A percentile compares a stretch with the other conserved stretches of the same genome.
Evolutionary conservation across 2,329 filamentous ascomycete species (phyloP).

Genomic region (Neophaeococcomyces mojaviensis): DNA sequence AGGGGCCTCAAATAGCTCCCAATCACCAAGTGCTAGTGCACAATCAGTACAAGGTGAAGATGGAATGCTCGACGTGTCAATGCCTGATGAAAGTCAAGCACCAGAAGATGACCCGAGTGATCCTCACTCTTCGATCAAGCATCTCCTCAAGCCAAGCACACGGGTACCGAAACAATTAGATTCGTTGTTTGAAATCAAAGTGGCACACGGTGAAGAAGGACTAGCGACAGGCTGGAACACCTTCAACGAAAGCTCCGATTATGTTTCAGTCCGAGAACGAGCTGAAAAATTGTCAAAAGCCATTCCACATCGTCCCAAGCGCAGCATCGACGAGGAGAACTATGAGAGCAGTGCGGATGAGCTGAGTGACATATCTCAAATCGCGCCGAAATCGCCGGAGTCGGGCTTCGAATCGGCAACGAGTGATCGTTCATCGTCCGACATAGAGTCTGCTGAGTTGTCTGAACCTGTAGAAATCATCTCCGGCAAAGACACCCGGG

Average conservation of each 20-base stretch:
- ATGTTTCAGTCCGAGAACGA: conserved; percentile 16
- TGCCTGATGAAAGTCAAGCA: conserved; percentile 55
- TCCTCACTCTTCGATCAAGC: conserved; percentile 18
- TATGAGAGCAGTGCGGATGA: conserved; percentile 29
- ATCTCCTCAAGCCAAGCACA: conserved; percentile 38
- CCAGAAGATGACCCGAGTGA: conserved; percentile 24
- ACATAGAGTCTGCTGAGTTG: conserved; percentile 27
- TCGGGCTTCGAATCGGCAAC: conserved; percentile 16
- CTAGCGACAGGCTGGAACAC: conserved; percentile 65
- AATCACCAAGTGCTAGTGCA: conserved; percentile 60
- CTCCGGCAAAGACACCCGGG: conserved; percentile 12
- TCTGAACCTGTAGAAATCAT: conserved; percentile 18
- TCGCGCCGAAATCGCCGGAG: conserved; percentile 11
- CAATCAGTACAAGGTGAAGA: conserved; percentile 82
- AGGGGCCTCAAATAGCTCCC: conserved; percentile 54
- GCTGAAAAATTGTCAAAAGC: conserved; percentile 14
- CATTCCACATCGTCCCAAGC: conserved; percentile 2
- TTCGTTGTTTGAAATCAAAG: conserved; percentile 70
- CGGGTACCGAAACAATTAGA: conserved; percentile 59
- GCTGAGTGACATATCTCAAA: conserved; percentile 20
- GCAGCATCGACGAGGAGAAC: conserved; percentile 19
- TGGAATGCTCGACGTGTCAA: conserved; percentile 80
- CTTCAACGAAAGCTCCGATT: conserved; percentile 30
- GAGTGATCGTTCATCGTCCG: conserved; percentile 16
- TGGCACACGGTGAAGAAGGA: conserved; percentile 50